A percentile compares a stretch with the other conserved stretches of the same genome.
Conservation (phyloP, 768 basidiomycete genomes). For the Tylopilus plumbeoviolaceoides region DNA sequence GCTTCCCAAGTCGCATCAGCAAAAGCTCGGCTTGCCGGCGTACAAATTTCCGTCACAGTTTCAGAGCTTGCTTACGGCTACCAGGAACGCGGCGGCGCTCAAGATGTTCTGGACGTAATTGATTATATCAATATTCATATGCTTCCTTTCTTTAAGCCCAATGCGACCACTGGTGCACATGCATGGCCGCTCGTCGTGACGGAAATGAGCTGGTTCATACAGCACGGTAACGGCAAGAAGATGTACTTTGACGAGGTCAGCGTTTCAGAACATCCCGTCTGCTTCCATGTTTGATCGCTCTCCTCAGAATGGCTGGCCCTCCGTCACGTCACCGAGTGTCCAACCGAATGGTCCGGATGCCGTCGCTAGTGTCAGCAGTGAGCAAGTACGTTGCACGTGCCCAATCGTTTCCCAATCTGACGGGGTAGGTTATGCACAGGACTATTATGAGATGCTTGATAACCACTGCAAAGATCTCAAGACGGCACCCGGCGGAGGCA, state of each 20-base stretch:
- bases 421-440: not conserved
- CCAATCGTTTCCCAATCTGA: not conserved
- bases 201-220: constrained; percentile 66
- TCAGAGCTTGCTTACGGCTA: constrained; percentile 64
- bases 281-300: not conserved
- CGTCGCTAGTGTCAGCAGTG: constrained; percentile 56
- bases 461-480: constrained; percentile 62
- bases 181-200: constrained; percentile 59
- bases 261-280: not conserved
- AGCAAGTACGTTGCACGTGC: constrained; percentile 41
- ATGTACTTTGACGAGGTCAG: constrained; percentile 68
- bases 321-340: constrained; percentile 54
- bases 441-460: constrained; percentile 65
- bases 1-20: constrained; percentile 47
- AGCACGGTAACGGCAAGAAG: constrained; percentile 62
- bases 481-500: constrained; percentile 50
- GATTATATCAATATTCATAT: constrained; percentile 68
- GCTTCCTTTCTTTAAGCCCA: constrained; percentile 57
- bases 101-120: constrained; percentile 52
- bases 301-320: constrained; percentile 74
- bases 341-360: constrained; percentile 62
- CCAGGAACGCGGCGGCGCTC: constrained; percentile 47
- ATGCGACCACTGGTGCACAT: constrained; percentile 39
- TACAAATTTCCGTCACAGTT: constrained; percentile 64
- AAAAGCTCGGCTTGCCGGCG: constrained; percentile 44